Conservation (phyloP, 1,284 basidiomycete genomes). For the Phylloboletellus chloephorus region DNA sequence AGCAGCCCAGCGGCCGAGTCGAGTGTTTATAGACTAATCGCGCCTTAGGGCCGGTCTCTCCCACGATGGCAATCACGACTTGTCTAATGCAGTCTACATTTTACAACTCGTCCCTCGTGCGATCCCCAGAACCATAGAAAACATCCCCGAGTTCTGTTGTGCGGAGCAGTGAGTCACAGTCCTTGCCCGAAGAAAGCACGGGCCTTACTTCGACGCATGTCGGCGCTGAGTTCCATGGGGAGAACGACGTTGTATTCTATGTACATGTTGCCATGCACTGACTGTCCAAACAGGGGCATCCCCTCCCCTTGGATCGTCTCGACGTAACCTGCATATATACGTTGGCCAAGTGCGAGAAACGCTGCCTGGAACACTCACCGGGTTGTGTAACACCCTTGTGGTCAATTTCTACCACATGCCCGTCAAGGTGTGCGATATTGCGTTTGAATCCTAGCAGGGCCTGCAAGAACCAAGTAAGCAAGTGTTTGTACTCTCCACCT, state of each 20-base stretch:
- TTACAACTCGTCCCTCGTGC: constrained; percentile 28
- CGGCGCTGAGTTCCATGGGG: constrained; percentile 62
- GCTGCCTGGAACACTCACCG: constrained; percentile 40
- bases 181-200: not conserved
- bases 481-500: constrained; percentile 1
- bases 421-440: constrained; percentile 87
- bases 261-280: constrained; percentile 75
- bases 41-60: constrained; percentile 30
- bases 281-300: constrained; percentile 70
- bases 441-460: constrained; percentile 78
- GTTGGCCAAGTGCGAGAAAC: constrained; percentile 1
- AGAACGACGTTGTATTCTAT: constrained; percentile 89
- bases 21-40: constrained; percentile 17
- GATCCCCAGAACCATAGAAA: constrained; percentile 22
- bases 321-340: constrained; percentile 54
- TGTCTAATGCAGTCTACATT: constrained; percentile 6
- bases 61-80: constrained; percentile 16
- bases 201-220: constrained; percentile 63
- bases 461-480: constrained; percentile 35
- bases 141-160: constrained; percentile 25
- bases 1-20: fast-evolving
- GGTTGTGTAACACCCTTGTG: constrained; percentile 86
- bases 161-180: constrained; percentile 7
- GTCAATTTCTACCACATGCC: constrained; percentile 67
- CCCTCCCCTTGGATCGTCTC: constrained; percentile 84